Conservation (phyloP, 257 asterid species). For the Petrea volubilis region DNA sequence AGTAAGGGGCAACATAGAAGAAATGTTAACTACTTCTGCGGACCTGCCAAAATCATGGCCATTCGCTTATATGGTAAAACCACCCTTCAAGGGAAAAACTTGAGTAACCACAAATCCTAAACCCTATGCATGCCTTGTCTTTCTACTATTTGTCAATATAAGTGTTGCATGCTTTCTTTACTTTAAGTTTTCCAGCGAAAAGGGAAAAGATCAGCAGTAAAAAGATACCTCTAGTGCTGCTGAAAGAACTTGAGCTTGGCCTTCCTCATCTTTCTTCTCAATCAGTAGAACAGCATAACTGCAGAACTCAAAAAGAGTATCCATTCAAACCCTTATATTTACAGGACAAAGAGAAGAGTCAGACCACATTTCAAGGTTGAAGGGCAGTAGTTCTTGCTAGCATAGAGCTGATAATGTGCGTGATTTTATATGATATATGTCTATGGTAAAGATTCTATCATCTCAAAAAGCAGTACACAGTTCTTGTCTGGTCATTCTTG, state of each 20-base stretch:
- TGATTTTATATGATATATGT: conserved; percentile 6
- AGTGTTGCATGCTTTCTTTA: background rate
- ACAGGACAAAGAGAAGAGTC: conserved; percentile 8
- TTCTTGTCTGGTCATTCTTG: background rate
- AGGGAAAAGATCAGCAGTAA: conserved; percentile 4
- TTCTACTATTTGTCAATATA: background rate
- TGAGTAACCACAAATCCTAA: background rate
- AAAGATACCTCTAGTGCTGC: conserved; percentile 89
- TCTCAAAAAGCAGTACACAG: background rate
- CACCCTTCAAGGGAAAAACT: background rate
- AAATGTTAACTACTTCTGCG: conserved; percentile 1
- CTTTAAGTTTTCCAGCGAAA: background rate
- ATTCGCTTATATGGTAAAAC: background rate
- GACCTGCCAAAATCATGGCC: background rate
- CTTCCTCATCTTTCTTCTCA: conserved; percentile 86
- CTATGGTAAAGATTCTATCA: background rate
- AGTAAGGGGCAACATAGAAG: background rate
- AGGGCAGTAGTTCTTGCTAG: background rate
- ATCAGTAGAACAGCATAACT: conserved; percentile 93
- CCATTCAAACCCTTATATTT: conserved; percentile 10
- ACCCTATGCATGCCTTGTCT: background rate
- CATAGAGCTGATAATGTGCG: conserved; percentile 7
- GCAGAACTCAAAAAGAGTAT: conserved; percentile 34
- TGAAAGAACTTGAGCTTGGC: conserved; percentile 96
- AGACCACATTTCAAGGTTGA: background rate